Percentiles rank a stretch among this genome's conserved stretches.
phyloP scores from a whole-genome alignment of 1,284 basidiomycete genomes.

The Filobasidium uniguttulatum region DNA sequence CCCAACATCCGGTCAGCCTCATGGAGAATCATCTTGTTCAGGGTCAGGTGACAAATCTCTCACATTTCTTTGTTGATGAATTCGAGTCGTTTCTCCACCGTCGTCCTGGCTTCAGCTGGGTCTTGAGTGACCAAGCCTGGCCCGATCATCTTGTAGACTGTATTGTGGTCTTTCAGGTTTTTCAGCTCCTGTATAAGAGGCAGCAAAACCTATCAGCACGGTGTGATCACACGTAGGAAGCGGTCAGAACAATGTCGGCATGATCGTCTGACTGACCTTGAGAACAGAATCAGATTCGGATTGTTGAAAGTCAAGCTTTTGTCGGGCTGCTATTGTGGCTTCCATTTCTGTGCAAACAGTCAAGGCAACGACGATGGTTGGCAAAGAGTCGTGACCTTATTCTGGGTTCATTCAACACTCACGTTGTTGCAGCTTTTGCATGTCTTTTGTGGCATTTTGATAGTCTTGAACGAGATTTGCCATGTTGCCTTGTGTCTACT shows the following conservation, averaged over 20 bases:
- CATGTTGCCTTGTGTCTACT: too few species aligned
- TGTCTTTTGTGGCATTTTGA: conserved; percentile 54
- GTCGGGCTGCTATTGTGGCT: conserved; percentile 58
- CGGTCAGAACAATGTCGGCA: neutral
- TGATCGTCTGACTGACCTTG: conserved; percentile 46
- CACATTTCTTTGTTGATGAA: conserved; percentile 86
- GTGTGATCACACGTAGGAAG: neutral
- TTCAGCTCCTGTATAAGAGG: conserved; percentile 56
- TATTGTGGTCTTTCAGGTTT: conserved; percentile 59
- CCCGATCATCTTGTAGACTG: conserved; percentile 83
- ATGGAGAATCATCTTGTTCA: conserved; percentile 8
- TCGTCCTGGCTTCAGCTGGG: conserved; percentile 68
- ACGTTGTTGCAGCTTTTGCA: conserved; percentile 59
- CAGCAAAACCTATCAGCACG: neutral
- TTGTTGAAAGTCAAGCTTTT: conserved; percentile 72
- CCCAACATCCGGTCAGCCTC: too few species aligned
- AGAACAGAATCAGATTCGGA: conserved; percentile 86
- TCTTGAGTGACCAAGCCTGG: conserved; percentile 86
- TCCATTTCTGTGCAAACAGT: conserved; percentile 45
- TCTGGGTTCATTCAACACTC: conserved; percentile 12
- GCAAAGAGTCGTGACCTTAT: neutral
- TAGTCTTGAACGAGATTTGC: conserved; percentile 36
- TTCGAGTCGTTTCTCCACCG: conserved; percentile 81
- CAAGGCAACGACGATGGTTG: neutral
- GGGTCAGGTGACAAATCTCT: conserved; percentile 23